Percentiles rank a stretch among this genome's conserved stretches.
phyloP scores from a whole-genome alignment of 169 alveolate species.

The Plasmodium berghei region DNA sequence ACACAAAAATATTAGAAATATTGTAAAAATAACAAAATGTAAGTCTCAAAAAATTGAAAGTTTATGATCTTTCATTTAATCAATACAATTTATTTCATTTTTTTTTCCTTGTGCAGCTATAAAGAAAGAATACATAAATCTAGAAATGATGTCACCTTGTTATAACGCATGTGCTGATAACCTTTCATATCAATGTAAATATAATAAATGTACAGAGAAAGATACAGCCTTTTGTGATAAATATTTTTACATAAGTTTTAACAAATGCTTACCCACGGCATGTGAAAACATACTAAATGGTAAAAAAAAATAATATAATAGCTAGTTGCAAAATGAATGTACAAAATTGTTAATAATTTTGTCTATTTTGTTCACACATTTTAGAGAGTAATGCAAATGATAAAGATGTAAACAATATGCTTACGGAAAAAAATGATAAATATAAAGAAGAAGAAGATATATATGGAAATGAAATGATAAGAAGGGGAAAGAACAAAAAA shows the following conservation, averaged over 20 bases:
- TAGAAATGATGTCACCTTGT: conserved; percentile 67
- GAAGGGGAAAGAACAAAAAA: conserved; percentile 23
- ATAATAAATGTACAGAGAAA: conserved; percentile 25
- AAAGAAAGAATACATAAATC: not conserved
- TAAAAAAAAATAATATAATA: conserved; percentile 19
- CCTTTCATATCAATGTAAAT: conserved; percentile 47
- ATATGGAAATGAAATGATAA: conserved; percentile 9
- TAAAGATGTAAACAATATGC: not conserved
- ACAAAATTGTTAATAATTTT: not conserved
- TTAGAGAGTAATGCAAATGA: not conserved
- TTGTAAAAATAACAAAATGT: conserved; percentile 52
- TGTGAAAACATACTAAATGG: conserved; percentile 20
- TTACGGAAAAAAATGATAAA: not conserved
- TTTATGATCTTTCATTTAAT: not conserved
- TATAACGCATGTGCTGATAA: conserved; percentile 41
- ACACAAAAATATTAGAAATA: conserved; percentile 36
- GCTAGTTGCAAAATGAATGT: not conserved
- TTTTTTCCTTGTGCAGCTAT: conserved; percentile 4
- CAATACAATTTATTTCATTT: not conserved
- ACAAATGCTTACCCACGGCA: conserved; percentile 23
- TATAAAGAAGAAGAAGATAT: not conserved
- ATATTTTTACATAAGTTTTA: conserved; percentile 19
- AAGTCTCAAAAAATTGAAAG: not conserved
- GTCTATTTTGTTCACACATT: not conserved
- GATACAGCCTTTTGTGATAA: conserved; percentile 37